These are phyloP conservation scores for Aurantiochytrium sp. DNA, from an alignment of 108 stramenopile species.

Conservation along the genomic window DNA sequence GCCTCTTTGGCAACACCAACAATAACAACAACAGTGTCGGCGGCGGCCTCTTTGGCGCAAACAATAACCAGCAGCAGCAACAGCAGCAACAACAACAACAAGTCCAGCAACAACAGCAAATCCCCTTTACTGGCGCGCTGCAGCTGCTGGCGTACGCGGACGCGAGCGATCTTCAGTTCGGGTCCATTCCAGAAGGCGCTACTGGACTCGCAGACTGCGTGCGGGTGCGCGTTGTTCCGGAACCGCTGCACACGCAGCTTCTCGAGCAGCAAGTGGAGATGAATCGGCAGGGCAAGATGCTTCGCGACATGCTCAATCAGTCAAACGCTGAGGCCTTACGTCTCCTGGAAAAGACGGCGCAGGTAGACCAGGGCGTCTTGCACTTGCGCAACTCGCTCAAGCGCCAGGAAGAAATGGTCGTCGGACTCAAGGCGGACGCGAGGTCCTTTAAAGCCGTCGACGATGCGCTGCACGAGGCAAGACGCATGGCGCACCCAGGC, in stretches of 20 bases:
- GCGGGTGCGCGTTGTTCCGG: background rate
- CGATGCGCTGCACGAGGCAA: background rate
- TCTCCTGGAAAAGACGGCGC: background rate
- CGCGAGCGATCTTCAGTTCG: background rate
- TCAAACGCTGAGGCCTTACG: background rate
- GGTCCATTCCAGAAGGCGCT: background rate
- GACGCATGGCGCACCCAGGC: background rate
- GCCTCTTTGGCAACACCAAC: background rate
- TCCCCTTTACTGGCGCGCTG: background rate
- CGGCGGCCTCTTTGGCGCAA: background rate
- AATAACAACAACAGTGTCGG: background rate
- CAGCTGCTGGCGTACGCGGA: constrained; percentile 1
- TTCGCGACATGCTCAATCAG: background rate
- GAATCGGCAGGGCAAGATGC: background rate
- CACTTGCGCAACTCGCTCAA: background rate
- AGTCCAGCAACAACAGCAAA: background rate
- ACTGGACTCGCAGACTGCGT: background rate
- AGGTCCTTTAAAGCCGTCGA: background rate
- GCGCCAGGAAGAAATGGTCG: constrained; percentile 1
- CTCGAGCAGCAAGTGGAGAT: constrained; percentile 2
- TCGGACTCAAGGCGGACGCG: background rate
- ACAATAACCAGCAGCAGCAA: background rate
- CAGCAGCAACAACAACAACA: background rate
- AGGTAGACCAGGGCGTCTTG: background rate
- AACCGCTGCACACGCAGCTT: background rate